A percentile compares a stretch with the other conserved stretches of the same genome.
Evolutionary conservation across 108 stramenopile species (phyloP).

Genomic region (Nannochloropsis gaditana): DNA sequence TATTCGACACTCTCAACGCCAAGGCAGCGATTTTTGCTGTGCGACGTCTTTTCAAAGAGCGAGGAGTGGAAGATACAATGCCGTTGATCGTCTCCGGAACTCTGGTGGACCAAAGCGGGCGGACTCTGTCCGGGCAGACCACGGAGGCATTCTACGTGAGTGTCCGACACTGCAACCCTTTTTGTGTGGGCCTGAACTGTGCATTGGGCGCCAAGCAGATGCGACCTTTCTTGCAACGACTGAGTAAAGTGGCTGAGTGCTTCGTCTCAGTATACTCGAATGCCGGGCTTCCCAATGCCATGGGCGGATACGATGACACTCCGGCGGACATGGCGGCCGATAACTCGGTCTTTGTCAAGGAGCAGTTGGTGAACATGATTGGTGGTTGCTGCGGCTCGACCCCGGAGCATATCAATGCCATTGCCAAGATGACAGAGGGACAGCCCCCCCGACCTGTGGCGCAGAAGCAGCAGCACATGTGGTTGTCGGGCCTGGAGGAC

Average conservation of each 20-base stretch:
- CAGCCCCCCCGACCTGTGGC: constrained; percentile 28
- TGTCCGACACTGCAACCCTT: constrained; percentile 91
- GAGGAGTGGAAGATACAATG: constrained; percentile 56
- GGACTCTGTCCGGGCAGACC: constrained; percentile 96
- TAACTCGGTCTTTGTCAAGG: constrained; percentile 85
- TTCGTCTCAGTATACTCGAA: constrained; percentile 96
- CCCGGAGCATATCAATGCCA: constrained; percentile 79
- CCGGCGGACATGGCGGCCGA: constrained; percentile 84
- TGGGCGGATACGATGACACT: constrained; percentile 98
- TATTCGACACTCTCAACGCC: constrained; percentile 96
- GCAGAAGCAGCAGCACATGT: constrained; percentile 63
- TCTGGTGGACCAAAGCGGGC: constrained; percentile 92
- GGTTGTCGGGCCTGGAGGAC: constrained; percentile 91
- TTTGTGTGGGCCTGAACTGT: constrained; percentile 98
- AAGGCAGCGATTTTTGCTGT: constrained; percentile 94
- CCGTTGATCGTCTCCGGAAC: constrained; percentile 97
- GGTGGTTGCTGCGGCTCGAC: constrained; percentile 98
- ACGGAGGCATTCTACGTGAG: constrained; percentile 89
- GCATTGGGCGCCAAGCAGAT: constrained; percentile 94
- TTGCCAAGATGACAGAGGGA: constrained; percentile 20
- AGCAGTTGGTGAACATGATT: constrained; percentile 92
- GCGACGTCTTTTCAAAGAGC: background rate
- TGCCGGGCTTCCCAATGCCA: constrained; percentile 96
- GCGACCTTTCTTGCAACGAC: constrained; percentile 86
- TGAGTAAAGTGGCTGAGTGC: constrained; percentile 82